A percentile compares a stretch with the other conserved stretches of the same genome.
These are phyloP conservation scores for Linaria vulgaris DNA, from an alignment of 257 asterid species.

Conservation along the genomic window DNA sequence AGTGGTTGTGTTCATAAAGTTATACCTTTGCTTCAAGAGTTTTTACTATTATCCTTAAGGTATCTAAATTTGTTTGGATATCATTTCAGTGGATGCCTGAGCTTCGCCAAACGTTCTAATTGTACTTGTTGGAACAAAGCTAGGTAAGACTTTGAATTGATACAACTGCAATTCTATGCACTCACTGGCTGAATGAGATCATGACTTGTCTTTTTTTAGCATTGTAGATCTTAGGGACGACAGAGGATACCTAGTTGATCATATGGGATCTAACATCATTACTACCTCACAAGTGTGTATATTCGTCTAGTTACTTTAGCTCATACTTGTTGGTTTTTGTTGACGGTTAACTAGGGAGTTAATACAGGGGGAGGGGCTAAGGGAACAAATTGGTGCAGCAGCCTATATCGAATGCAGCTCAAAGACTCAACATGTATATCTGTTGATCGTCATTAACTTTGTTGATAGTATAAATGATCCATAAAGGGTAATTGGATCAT, in stretches of 20 bases:
- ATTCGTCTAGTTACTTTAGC: too few relatives aligned
- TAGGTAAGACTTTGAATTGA: conserved; percentile 51
- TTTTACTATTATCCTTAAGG: neutral
- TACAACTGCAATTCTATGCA: neutral
- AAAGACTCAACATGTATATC: too few relatives aligned
- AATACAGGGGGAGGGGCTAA: conserved; percentile 88
- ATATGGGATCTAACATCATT: conserved; percentile 65
- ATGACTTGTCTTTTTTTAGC: too few relatives aligned
- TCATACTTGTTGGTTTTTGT: neutral
- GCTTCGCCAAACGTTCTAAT: conserved; percentile 89
- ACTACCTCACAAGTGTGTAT: conserved; percentile 71
- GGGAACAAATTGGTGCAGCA: conserved; percentile 96
- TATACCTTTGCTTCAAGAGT: too few relatives aligned
- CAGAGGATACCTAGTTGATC: conserved; percentile 69
- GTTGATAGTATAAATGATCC: too few relatives aligned
- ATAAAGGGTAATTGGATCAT: too few relatives aligned
- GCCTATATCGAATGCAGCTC: too few relatives aligned
- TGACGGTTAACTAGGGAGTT: neutral
- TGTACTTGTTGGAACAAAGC: conserved; percentile 90
- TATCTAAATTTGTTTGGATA: too few relatives aligned
- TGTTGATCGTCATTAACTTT: too few relatives aligned
- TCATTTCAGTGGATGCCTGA: conserved; percentile 96
- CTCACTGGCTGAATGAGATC: too few relatives aligned
- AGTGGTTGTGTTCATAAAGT: too few relatives aligned
- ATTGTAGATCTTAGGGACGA: conserved; percentile 89